phyloP scores from a whole-genome alignment of 1,284 basidiomycete genomes.

The Malassezia caprae region DNA sequence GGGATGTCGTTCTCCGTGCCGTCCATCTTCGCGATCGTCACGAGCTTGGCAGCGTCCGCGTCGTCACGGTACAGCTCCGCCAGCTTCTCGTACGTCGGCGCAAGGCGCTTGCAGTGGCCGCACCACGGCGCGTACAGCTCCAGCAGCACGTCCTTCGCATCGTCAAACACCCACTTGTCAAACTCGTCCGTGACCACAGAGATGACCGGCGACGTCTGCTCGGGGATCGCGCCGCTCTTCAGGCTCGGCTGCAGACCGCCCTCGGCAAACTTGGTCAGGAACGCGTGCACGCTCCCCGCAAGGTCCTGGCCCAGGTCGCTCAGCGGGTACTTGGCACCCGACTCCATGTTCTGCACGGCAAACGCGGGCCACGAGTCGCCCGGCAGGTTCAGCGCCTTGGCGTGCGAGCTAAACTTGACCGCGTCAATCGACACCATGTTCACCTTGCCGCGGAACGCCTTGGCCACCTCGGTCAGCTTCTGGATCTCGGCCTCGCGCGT shows the following conservation, averaged over 20 bases:
- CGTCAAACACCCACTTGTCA: slow-evolving; percentile 68
- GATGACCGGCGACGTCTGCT: slow-evolving; percentile 73
- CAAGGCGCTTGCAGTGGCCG: slow-evolving; percentile 75
- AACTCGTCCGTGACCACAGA: slow-evolving; percentile 82
- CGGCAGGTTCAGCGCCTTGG: slow-evolving; percentile 77
- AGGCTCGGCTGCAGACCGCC: slow-evolving; percentile 71
- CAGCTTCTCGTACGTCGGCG: slow-evolving; percentile 84
- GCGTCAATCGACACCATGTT: slow-evolving; percentile 99
- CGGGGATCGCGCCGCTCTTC: slow-evolving; percentile 81
- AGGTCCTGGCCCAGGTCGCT: slow-evolving; percentile 59
- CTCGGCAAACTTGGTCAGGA: slow-evolving; percentile 60
- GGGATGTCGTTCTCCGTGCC: slow-evolving; percentile 94
- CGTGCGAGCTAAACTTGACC: slow-evolving; percentile 83
- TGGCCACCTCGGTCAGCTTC: slow-evolving; percentile 64
- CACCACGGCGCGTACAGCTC: slow-evolving; percentile 94
- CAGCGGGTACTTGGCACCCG: slow-evolving; percentile 80
- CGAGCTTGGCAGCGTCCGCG: slow-evolving; percentile 61
- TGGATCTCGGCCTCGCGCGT: slow-evolving; percentile 62
- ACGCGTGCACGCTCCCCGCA: slow-evolving; percentile 52
- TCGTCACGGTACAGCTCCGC: slow-evolving; percentile 64
- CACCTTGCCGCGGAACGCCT: slow-evolving; percentile 70
- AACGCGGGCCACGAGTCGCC: slow-evolving; percentile 78
- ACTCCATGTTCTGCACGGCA: slow-evolving; percentile 75
- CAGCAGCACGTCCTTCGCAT: slow-evolving; percentile 82
- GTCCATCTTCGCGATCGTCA: slow-evolving; percentile 82